Conservation (phyloP, 768 basidiomycete species). For the Baorangia bicolor region DNA sequence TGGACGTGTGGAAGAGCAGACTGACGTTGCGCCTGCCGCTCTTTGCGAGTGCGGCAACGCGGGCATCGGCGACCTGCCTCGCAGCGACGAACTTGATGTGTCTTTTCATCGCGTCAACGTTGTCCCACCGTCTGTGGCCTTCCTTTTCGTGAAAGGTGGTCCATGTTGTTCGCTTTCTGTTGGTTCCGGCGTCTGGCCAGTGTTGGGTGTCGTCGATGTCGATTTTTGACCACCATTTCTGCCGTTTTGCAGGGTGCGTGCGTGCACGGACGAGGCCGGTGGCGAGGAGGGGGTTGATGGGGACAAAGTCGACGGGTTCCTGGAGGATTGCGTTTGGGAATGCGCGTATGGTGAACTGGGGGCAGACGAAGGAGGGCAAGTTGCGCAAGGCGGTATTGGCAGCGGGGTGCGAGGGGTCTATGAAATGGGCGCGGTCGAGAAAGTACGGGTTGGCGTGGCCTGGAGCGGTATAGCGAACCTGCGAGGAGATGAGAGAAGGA, state of each 20-base stretch:
- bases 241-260: not conserved
- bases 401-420: slow-evolving; percentile 25
- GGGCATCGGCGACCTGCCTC: slow-evolving; percentile 6
- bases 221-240: not conserved
- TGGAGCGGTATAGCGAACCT: slow-evolving; percentile 12
- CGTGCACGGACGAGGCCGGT: slow-evolving; percentile 12
- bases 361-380: slow-evolving; percentile 18
- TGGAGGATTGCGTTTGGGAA: slow-evolving; percentile 23
- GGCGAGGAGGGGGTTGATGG: slow-evolving; percentile 19
- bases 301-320: slow-evolving; percentile 12
- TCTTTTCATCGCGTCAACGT: not conserved
- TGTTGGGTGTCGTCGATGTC: not conserved
- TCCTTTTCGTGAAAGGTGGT: not conserved
- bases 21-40: slow-evolving; percentile 11
- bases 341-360: slow-evolving; percentile 24
- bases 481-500: not conserved
- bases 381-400: slow-evolving; percentile 6
- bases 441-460: slow-evolving; percentile 15
- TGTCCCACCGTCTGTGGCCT: not conserved
- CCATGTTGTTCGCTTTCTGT: not conserved
- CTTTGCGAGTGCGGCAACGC: slow-evolving; percentile 3
- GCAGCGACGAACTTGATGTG: not conserved
- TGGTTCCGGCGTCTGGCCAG: not conserved
- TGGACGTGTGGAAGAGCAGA: slow-evolving; percentile 21
- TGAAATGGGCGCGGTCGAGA: slow-evolving; percentile 5